Conservation (phyloP, 306 rosid genomes). For the Sindora glabra region DNA sequence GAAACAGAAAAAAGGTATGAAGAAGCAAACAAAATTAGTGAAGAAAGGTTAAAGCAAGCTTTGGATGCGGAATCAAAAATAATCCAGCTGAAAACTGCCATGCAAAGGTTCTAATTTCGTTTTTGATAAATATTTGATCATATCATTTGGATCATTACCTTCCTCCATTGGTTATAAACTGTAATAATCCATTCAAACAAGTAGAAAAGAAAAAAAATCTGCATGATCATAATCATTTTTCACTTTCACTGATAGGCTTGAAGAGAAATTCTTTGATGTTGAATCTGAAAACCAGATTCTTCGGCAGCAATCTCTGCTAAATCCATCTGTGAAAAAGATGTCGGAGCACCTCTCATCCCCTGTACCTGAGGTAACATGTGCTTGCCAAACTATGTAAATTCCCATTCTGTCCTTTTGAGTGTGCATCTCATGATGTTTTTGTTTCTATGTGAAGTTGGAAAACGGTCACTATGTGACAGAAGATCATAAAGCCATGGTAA, state of each 20-base stretch:
- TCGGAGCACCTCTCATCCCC: constrained; percentile 62
- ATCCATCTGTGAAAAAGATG: constrained; percentile 49
- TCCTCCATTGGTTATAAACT: not conserved
- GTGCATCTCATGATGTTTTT: not conserved
- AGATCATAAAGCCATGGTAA: constrained; percentile 56
- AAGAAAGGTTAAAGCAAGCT: constrained; percentile 95
- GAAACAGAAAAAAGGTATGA: constrained; percentile 87
- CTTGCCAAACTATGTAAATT: constrained; percentile 4
- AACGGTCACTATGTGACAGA: constrained; percentile 72
- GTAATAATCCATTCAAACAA: not conserved
- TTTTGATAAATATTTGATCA: constrained; percentile 1
- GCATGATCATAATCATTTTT: constrained; percentile 20
- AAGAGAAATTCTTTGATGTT: constrained; percentile 74
- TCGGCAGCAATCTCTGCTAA: constrained; percentile 58
- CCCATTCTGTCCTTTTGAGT: not conserved
- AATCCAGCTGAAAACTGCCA: constrained; percentile 77
- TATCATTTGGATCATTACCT: constrained; percentile 4
- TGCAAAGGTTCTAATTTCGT: constrained; percentile 68
- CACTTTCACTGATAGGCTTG: constrained; percentile 59
- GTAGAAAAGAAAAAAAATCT: too few relatives aligned
- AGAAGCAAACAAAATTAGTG: constrained; percentile 79
- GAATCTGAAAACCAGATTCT: constrained; percentile 89
- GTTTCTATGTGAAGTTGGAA: constrained; percentile 40
- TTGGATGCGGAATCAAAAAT: constrained; percentile 92
- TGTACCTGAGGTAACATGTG: constrained; percentile 35